These are phyloP conservation scores for Endothia cerciana DNA, from an alignment of 2,329 filamentous ascomycete genomes.

Conservation along the genomic window DNA sequence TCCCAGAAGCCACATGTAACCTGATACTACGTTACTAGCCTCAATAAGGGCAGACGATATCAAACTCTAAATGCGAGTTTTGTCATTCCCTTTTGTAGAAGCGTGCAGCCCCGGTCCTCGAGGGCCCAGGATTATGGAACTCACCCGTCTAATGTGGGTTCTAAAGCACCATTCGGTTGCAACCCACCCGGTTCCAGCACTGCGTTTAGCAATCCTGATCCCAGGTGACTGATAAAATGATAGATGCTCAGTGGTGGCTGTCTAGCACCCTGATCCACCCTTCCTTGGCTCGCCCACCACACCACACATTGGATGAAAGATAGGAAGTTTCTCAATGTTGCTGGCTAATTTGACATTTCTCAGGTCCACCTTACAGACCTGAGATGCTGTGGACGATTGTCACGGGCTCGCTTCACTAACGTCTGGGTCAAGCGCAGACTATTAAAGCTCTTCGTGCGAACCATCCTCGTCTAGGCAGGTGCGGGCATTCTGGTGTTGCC, in stretches of 20 bases:
- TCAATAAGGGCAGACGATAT: neutral
- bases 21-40: neutral
- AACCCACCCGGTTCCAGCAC: neutral
- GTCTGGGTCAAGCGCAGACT: neutral
- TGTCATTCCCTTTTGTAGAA: neutral
- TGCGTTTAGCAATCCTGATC: neutral
- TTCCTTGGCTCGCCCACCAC: neutral
- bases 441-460: constrained; percentile 1
- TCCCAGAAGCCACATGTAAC: neutral
- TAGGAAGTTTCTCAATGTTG: no score
- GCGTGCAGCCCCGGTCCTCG: neutral
- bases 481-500: neutral
- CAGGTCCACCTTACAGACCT: neutral
- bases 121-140: neutral
- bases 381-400: neutral
- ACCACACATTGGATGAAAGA: neutral
- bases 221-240: neutral
- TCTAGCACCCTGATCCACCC: neutral
- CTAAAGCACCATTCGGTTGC: neutral
- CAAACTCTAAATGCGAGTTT: neutral
- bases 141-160: neutral
- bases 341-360: no score
- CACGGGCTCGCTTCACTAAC: neutral
- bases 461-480: constrained; percentile 2
- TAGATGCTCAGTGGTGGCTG: neutral